These are phyloP conservation scores for Xylaria sp. DNA, from an alignment of 2,329 filamentous ascomycete genomes.

Conservation along the genomic window DNA sequence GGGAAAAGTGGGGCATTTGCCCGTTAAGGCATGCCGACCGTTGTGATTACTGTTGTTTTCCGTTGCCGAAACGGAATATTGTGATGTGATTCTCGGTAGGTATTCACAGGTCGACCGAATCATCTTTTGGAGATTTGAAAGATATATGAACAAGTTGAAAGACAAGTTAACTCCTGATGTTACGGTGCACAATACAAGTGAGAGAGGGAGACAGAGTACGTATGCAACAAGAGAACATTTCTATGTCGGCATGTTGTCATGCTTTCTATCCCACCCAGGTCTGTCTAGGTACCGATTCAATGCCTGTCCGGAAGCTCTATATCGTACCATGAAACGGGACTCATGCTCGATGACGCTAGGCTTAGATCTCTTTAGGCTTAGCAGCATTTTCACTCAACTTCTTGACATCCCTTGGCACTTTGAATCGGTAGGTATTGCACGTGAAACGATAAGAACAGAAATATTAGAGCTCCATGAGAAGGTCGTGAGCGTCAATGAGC, in stretches of 20 bases:
- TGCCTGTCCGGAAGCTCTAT: background rate
- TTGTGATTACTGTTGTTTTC: no score
- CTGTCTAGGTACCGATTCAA: background rate
- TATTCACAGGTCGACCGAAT: no score
- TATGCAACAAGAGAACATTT: background rate
- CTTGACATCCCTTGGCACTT: background rate
- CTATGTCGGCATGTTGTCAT: background rate
- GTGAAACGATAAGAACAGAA: background rate
- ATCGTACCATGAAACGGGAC: background rate
- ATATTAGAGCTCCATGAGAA: background rate
- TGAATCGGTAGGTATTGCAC: background rate
- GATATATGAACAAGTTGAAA: background rate
- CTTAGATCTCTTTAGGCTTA: background rate
- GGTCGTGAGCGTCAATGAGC: background rate
- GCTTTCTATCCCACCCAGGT: background rate
- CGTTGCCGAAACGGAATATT: no score
- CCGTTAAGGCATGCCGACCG: background rate
- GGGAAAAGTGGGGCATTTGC: background rate
- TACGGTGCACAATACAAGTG: background rate
- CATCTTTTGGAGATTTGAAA: no score
- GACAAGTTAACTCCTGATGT: background rate
- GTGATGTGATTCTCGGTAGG: no score
- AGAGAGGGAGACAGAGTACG: background rate
- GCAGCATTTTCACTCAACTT: background rate
- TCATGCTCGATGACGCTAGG: background rate